Percentiles rank a stretch among this genome's conserved stretches.
Conservation (phyloP, 1,284 basidiomycete genomes). For the Veloboletus limbatus region DNA sequence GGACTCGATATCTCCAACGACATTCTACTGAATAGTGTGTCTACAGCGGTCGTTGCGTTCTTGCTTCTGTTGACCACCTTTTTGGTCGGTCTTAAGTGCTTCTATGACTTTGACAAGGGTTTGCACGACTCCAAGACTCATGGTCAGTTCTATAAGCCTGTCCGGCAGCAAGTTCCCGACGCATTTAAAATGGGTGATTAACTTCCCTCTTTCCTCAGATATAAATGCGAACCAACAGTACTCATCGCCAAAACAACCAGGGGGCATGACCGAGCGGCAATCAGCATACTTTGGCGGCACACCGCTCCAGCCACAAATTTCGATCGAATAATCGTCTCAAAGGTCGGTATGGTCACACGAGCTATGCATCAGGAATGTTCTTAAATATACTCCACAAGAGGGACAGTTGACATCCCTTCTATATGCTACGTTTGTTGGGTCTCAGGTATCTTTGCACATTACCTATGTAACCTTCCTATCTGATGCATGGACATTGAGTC, state of each 20-base stretch:
- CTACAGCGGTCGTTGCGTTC: conserved; percentile 68
- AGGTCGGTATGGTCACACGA: conserved; percentile 1
- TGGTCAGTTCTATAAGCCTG: conserved; percentile 54
- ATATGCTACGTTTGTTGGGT: conserved; percentile 1
- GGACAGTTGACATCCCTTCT: not conserved
- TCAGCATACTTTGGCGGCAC: conserved; percentile 32
- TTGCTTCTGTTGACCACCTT: conserved; percentile 70
- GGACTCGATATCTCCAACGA: not conserved
- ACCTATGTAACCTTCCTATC: conserved; percentile 13
- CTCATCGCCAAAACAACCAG: conserved; percentile 40
- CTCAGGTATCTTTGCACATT: conserved; percentile 9
- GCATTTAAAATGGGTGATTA: conserved; percentile 36
- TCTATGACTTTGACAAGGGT: conserved; percentile 76
- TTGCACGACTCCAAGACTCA: conserved; percentile 65
- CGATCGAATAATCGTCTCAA: conserved; percentile 43
- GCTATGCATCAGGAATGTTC: conserved; percentile 4
- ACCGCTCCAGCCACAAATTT: conserved; percentile 43
- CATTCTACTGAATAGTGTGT: conserved; percentile 2
- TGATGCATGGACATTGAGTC: conserved; percentile 17
- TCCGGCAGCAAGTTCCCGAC: conserved; percentile 26
- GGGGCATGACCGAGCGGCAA: conserved; percentile 46
- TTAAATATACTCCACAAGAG: conserved; percentile 6
- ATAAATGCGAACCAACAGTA: conserved; percentile 48
- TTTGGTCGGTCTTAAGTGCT: conserved; percentile 71
- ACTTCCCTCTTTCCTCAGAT: conserved; percentile 38